Evolutionary conservation across 257 asterid species (phyloP), one percentile per base, ranked within the genome.

Genomic region (Jacaranda copaia): DNA sequence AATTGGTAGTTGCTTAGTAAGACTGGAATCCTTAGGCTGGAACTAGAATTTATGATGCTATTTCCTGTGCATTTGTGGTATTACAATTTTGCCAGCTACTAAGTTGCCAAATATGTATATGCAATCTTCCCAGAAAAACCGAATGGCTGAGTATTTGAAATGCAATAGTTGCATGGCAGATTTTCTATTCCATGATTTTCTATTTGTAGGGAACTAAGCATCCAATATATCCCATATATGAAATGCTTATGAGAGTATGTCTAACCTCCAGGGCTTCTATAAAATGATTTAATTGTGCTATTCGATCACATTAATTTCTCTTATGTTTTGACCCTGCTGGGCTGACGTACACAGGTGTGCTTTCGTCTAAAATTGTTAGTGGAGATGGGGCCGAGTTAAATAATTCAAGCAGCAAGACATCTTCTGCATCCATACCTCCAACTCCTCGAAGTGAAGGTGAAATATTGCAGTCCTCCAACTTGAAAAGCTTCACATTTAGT

Each of bases 361-460:
- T 15, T 70, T 83, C 89, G 2, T 90, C 92, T 4, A 89, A 72
- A 78, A 76, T 63, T 68, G 88, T 46, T 1, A 91, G 91, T 56
- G 89, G 89, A 32, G 81, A 85, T 74, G 94, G 90, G 73, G 81
- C 84, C 3, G 90, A 78, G 15, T 46, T 83, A 8, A 88, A 97
- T 74, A 83, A 75, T 57, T 84, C 87, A 42, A 87, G 92, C 84
- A 84, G 93, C 83, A 94, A 89, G 73, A 85, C 78, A 12, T 89
- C 97, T 3, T 88, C 91, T 45, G 62, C 89, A 55, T 89, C 98
- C 0, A 56, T 83, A 13, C 91, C 98, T 16, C 91, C 85, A 3
- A 91, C 97, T 55, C 96, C 97, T 60, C 84, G 98, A 43, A 90
- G 90, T 38, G 98, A 95, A 84, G 98, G 93, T 63, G 99, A 95